Percentiles rank a stretch among this genome's conserved stretches.
Evolutionary conservation across 2,329 filamentous ascomycete genomes (phyloP).

Genomic region (Fusarium fracticaudum): DNA sequence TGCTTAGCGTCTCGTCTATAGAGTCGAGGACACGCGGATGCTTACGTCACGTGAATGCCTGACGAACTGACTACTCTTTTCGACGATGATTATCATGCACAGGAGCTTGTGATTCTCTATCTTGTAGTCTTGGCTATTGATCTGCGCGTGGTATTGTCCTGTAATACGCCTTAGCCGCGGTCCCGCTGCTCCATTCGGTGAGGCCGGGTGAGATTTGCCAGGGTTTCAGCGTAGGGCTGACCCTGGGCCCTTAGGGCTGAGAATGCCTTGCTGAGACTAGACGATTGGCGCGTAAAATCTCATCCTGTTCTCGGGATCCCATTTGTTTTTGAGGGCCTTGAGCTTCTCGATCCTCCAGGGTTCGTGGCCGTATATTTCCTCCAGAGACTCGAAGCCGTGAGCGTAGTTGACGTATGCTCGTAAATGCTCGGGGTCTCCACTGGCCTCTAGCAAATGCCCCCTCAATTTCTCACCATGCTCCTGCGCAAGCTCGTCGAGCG

Average conservation of each 20-base stretch:
- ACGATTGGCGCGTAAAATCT: conserved; percentile 40
- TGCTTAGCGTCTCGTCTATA: background rate
- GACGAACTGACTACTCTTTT: background rate
- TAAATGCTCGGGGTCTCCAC: conserved; percentile 13
- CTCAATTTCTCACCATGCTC: conserved; percentile 19
- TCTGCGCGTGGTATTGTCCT: background rate
- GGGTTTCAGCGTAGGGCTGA: conserved; percentile 1
- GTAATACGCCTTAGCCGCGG: background rate
- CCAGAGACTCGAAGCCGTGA: conserved; percentile 17
- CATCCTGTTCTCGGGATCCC: conserved; percentile 52
- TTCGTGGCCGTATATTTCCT: conserved; percentile 21
- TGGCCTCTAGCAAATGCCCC: background rate
- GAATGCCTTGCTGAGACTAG: conserved; percentile 11
- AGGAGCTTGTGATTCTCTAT: background rate
- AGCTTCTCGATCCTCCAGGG: conserved; percentile 55
- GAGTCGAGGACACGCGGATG: background rate
- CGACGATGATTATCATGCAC: background rate
- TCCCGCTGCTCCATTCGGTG: background rate
- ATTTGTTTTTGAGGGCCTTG: conserved; percentile 55
- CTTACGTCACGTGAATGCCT: conserved; percentile 14
- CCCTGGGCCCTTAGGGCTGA: background rate
- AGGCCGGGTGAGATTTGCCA: background rate
- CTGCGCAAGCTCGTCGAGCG: conserved; percentile 6
- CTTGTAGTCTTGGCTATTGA: background rate
- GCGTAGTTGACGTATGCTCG: conserved; percentile 33